These are phyloP conservation scores for Gyrodon lividus DNA, from an alignment of 768 basidiomycete species.

Conservation along the genomic window DNA sequence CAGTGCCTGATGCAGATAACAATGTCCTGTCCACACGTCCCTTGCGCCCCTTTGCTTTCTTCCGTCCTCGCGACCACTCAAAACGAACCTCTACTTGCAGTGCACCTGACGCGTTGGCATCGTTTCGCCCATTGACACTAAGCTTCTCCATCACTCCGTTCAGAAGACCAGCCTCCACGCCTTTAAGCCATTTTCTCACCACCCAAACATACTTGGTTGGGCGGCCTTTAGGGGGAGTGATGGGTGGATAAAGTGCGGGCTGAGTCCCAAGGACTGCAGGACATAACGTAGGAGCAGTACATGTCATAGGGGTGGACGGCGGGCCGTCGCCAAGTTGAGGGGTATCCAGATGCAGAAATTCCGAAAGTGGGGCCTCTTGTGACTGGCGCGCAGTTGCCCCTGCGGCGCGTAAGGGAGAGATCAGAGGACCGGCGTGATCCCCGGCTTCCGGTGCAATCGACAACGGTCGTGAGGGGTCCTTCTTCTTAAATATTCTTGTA, in stretches of 20 bases:
- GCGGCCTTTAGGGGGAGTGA: slow-evolving; percentile 35
- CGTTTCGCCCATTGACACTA: slow-evolving; percentile 26
- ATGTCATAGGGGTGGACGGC: slow-evolving; percentile 11
- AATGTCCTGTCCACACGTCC: slow-evolving; percentile 18
- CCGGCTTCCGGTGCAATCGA: slow-evolving; percentile 26
- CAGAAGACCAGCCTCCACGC: slow-evolving; percentile 42
- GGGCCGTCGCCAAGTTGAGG: slow-evolving; percentile 11
- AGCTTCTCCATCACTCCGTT: slow-evolving; percentile 45
- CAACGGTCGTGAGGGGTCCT: slow-evolving; percentile 24
- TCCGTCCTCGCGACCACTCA: slow-evolving; percentile 64
- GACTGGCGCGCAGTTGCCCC: slow-evolving; percentile 4
- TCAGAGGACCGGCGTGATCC: slow-evolving; percentile 18
- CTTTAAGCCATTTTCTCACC: slow-evolving; percentile 74
- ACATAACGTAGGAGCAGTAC: slow-evolving; percentile 29
- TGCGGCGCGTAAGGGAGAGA: slow-evolving; percentile 11
- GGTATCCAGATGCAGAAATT: slow-evolving; percentile 5
- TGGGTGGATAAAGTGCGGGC: slow-evolving; percentile 55
- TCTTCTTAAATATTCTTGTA: slow-evolving; percentile 69
- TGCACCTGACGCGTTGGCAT: slow-evolving; percentile 8
- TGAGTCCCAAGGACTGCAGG: slow-evolving; percentile 67
- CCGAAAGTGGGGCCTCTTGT: slow-evolving; percentile 16
- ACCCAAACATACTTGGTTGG: slow-evolving; percentile 70
- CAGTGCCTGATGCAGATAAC: not conserved
- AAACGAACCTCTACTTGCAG: slow-evolving; percentile 68
- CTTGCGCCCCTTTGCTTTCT: slow-evolving; percentile 23